Percentiles rank a stretch among this genome's conserved stretches.
Conservation (phyloP, 116 monocot genomes). For the Phalaenopsis hybrid region DNA sequence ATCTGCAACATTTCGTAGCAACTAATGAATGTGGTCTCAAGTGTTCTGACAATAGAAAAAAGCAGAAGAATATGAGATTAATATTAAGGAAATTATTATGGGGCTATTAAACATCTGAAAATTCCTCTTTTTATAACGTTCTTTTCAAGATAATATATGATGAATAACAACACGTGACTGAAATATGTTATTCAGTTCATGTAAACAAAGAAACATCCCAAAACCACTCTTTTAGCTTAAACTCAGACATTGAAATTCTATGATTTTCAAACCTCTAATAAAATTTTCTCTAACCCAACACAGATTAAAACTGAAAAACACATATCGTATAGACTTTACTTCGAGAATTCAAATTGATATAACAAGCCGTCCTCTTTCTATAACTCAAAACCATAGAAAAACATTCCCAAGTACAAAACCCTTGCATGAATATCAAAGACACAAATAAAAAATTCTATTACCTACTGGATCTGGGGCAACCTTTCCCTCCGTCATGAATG, state of each 20-base stretch:
- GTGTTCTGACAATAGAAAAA: neutral
- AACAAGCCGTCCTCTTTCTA: neutral
- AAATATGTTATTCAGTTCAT: constrained; percentile 5
- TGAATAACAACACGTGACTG: neutral
- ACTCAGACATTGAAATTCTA: neutral
- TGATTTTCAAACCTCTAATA: neutral
- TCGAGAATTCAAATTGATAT: neutral
- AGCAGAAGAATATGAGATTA: neutral
- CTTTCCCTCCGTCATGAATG: constrained; percentile 94
- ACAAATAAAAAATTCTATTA: constrained; percentile 22
- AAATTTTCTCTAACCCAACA: neutral
- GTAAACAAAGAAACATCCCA: neutral
- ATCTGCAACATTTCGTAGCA: neutral
- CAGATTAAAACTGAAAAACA: neutral
- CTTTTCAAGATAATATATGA: neutral
- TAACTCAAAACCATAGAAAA: neutral
- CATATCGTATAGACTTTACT: neutral
- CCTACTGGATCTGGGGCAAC: constrained; percentile 96
- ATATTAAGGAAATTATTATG: neutral
- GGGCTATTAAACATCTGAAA: neutral
- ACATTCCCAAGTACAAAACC: neutral
- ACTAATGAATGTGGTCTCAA: no score
- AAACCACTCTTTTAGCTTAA: neutral
- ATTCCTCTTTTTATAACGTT: neutral
- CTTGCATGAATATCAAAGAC: neutral